Evolutionary conservation across 805 yeast genomes (phyloP).

Genomic region (Kluyveromyces wickerhamii): DNA sequence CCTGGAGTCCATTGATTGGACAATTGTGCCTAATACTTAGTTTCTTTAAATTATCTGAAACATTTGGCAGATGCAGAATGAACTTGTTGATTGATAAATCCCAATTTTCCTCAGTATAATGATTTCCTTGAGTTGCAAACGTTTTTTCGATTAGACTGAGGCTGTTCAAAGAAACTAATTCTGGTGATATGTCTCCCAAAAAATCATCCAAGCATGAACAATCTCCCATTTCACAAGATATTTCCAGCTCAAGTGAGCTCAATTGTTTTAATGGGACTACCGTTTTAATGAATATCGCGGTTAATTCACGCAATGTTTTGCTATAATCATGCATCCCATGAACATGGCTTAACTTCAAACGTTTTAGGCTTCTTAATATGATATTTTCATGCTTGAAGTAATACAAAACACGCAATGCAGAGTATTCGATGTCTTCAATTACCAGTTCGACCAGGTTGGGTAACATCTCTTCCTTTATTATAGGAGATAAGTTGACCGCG

Average conservation of each 20-base stretch:
- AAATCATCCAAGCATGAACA: conserved; percentile 42
- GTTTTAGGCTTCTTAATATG: conserved; percentile 18
- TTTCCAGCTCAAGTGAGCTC: conserved; percentile 39
- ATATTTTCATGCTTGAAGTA: conserved; percentile 11
- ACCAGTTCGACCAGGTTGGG: conserved; percentile 18
- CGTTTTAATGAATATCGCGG: conserved; percentile 24
- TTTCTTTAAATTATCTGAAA: conserved; percentile 27
- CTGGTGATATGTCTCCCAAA: conserved; percentile 31
- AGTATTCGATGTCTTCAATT: conserved; percentile 31
- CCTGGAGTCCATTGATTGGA: conserved; percentile 47
- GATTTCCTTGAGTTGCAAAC: conserved; percentile 31
- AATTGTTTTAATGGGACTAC: conserved; percentile 27
- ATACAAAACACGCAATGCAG: conserved; percentile 32
- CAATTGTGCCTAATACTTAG: conserved; percentile 52
- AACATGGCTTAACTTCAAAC: conserved; percentile 36
- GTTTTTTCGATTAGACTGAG: conserved; percentile 30
- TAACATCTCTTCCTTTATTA: conserved; percentile 7
- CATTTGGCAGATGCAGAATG: conserved; percentile 30
- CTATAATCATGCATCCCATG: conserved; percentile 40
- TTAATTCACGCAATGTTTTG: conserved; percentile 27
- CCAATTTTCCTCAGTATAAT: conserved; percentile 46
- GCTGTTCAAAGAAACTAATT: conserved; percentile 17
- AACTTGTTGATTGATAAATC: conserved; percentile 42
- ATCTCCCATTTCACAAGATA: conserved; percentile 44
- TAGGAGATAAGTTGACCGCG: conserved; percentile 3